phyloP scores from a whole-genome alignment of 352 stramenopile genomes.

The Elongisporangium undulatum region DNA sequence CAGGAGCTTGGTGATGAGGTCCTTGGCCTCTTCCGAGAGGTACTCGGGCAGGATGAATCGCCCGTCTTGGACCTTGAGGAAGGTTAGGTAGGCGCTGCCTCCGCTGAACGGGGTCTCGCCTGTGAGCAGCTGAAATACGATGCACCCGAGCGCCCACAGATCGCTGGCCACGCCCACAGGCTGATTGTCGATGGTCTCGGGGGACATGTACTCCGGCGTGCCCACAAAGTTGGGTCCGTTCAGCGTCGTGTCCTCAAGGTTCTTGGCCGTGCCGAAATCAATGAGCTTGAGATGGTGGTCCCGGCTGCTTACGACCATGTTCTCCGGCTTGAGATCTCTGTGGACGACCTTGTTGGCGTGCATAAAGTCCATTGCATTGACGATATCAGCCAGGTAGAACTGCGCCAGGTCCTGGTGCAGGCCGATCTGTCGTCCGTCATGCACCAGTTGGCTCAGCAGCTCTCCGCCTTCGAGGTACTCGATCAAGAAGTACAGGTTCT shows the following conservation, averaged over 20 bases:
- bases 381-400: constrained; percentile 87
- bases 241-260: constrained; percentile 43
- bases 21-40: constrained; percentile 49
- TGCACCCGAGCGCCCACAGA: constrained; percentile 77
- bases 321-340: constrained; percentile 94
- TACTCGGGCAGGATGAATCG: constrained; percentile 56
- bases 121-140: constrained; percentile 70
- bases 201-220: constrained; percentile 86
- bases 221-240: constrained; percentile 88
- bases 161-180: constrained; percentile 52
- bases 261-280: constrained; percentile 84
- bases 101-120: constrained; percentile 78
- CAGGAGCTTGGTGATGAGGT: constrained; percentile 61
- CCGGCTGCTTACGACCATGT: constrained; percentile 85
- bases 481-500: constrained; percentile 95
- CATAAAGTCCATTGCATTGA: constrained; percentile 93
- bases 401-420: constrained; percentile 70
- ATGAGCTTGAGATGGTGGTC: constrained; percentile 72
- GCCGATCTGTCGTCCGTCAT: constrained; percentile 69
- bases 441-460: constrained; percentile 89
- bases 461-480: constrained; percentile 91
- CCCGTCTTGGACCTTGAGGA: constrained; percentile 67
- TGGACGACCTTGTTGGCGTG: constrained; percentile 92
- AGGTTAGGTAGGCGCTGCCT: constrained; percentile 76
- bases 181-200: constrained; percentile 84